These are phyloP conservation scores for Debaryomyces udenii DNA, from an alignment of 1,139 yeast genomes.

Conservation along the genomic window DNA sequence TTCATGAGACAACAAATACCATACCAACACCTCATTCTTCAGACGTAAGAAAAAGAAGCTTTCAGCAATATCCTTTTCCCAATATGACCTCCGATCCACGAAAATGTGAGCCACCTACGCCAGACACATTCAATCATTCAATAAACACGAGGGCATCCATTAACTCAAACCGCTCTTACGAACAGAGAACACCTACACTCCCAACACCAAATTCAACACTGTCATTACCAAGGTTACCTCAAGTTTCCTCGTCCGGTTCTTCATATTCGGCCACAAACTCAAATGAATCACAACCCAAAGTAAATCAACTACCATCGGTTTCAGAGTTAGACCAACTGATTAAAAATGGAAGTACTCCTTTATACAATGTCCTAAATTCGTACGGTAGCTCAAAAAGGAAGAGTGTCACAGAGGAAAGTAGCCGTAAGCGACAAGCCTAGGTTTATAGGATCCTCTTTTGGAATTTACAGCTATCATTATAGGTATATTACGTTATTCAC, in stretches of 20 bases:
- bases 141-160: background rate
- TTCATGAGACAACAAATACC: slow-evolving; percentile 2
- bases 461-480: background rate
- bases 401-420: background rate
- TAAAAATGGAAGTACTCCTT: slow-evolving; percentile 13
- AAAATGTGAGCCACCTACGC: slow-evolving; percentile 6
- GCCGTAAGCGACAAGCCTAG: slow-evolving; percentile 1
- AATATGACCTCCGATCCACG: slow-evolving; percentile 8
- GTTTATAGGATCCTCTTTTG: background rate
- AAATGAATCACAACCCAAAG: slow-evolving; percentile 9
- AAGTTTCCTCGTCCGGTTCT: slow-evolving; percentile 5
- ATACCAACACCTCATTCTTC: slow-evolving; percentile 2
- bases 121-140: slow-evolving; percentile 1
- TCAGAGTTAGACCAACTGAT: slow-evolving; percentile 35
- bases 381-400: slow-evolving; percentile 2
- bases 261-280: slow-evolving; percentile 6
- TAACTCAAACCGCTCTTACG: slow-evolving; percentile 11
- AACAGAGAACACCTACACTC: slow-evolving; percentile 7
- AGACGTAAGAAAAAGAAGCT: slow-evolving; percentile 8
- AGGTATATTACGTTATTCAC: background rate
- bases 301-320: slow-evolving; percentile 33
- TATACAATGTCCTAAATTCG: slow-evolving; percentile 7
- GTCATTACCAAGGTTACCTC: slow-evolving; percentile 4
- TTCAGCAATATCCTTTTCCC: slow-evolving; percentile 18
- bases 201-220: slow-evolving; percentile 5